phyloP scores from a whole-genome alignment of 805 yeast species.

The Priceomyces melissophilus region DNA sequence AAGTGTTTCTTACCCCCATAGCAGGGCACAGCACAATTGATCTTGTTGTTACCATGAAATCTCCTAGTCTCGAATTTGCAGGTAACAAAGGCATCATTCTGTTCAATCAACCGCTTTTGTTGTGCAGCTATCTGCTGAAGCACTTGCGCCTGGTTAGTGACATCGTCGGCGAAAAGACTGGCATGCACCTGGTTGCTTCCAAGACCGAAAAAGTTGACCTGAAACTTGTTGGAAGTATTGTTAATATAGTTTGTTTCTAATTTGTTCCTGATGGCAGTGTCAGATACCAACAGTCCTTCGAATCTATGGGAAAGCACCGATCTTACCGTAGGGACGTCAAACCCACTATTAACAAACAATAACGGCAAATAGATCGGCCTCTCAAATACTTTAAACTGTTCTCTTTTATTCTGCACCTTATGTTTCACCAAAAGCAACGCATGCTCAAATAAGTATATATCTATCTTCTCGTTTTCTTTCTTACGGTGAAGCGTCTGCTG shows the following conservation, averaged over 20 bases:
- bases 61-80: conserved; percentile 71
- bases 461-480: conserved; percentile 76
- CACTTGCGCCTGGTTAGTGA: conserved; percentile 70
- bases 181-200: conserved; percentile 55
- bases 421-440: conserved; percentile 80
- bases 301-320: conserved; percentile 35
- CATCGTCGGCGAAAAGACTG: conserved; percentile 50
- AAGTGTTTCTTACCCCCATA: conserved; percentile 90
- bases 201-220: conserved; percentile 49
- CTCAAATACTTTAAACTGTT: conserved; percentile 86
- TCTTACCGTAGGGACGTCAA: conserved; percentile 66
- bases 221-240: conserved; percentile 36
- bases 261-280: conserved; percentile 26
- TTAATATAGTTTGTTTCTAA: conserved; percentile 25
- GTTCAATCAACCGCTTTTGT: conserved; percentile 65
- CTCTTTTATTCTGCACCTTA: conserved; percentile 84
- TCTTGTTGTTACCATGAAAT: conserved; percentile 70
- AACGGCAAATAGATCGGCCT: conserved; percentile 82
- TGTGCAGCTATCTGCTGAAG: conserved; percentile 77
- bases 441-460: conserved; percentile 84
- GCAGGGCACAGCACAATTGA: conserved; percentile 89
- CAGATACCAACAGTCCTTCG: conserved; percentile 36
- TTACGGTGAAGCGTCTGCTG: conserved; percentile 69
- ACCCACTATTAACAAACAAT: conserved; percentile 69
- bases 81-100: conserved; percentile 75